These are phyloP conservation scores for Tetrahymena elliotti DNA, from an alignment of 73 alveolate species.

Conservation along the genomic window DNA sequence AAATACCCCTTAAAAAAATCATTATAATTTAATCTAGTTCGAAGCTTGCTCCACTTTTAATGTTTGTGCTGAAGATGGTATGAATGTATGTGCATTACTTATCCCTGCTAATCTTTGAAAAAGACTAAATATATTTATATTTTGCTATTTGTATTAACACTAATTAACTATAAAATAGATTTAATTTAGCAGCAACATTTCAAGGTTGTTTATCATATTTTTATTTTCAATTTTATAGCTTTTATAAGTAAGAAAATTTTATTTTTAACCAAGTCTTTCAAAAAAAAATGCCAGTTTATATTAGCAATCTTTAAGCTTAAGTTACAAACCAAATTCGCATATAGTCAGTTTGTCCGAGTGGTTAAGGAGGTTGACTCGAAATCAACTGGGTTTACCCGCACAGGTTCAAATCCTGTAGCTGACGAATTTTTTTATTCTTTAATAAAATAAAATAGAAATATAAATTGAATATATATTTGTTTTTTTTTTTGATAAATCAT, in stretches of 20 bases:
- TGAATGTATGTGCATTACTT: constrained; percentile 38
- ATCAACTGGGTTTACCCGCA: background rate
- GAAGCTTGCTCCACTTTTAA: constrained; percentile 42
- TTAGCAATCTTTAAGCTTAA: background rate
- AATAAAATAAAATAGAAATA: no score
- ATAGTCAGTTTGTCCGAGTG: background rate
- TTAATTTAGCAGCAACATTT: no score
- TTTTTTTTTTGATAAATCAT: no score
- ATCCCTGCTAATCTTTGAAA: constrained; percentile 34
- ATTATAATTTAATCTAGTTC: background rate
- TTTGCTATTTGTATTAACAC: background rate
- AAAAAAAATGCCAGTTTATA: background rate
- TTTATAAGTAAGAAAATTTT: no score
- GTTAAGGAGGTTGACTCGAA: background rate
- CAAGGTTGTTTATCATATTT: no score
- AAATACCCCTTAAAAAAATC: no score
- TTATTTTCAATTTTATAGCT: no score
- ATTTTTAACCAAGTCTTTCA: no score
- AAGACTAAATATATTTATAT: background rate
- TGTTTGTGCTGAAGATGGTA: constrained; percentile 33
- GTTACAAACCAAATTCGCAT: background rate
- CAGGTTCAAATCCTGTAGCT: background rate
- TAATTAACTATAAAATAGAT: no score
- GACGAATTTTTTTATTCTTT: background rate
- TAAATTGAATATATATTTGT: no score